phyloP scores from a whole-genome alignment of 1,284 basidiomycete species.

The Salmacisia buchloeana region DNA sequence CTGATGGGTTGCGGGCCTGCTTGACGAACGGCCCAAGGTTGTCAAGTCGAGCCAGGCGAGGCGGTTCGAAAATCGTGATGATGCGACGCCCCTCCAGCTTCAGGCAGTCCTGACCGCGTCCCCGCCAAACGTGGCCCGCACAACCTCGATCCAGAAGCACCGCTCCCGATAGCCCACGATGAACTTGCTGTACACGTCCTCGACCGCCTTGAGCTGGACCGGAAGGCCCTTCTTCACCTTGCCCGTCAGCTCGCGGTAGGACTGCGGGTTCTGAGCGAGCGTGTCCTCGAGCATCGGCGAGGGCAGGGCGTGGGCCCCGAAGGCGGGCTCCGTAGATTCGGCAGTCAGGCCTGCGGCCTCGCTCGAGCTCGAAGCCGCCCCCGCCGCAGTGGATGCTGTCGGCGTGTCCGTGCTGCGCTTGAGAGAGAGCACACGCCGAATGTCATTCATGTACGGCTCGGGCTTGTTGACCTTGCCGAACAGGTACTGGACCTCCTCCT shows the following conservation, averaged over 20 bases:
- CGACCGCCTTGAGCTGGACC: not conserved
- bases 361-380: not conserved
- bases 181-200: not conserved
- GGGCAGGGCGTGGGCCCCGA: not conserved
- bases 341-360: not conserved
- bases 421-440: not conserved
- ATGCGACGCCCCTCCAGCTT: no score
- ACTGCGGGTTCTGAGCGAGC: no score
- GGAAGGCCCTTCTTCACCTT: not conserved
- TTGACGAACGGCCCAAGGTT: no score
- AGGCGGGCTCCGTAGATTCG: not conserved
- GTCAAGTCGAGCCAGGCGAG: no score
- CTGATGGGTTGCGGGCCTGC: no score
- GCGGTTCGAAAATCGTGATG: no score
- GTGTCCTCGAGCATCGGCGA: not conserved
- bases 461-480: not conserved
- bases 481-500: not conserved
- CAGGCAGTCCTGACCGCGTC: not conserved
- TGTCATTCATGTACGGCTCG: not conserved
- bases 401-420: not conserved
- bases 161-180: not conserved
- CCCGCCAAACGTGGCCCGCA: not conserved
- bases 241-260: no score
- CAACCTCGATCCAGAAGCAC: not conserved
- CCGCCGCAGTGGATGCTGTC: no score